Conservation (phyloP, 1,139 yeast species). For the Kazachstania sp. region DNA sequence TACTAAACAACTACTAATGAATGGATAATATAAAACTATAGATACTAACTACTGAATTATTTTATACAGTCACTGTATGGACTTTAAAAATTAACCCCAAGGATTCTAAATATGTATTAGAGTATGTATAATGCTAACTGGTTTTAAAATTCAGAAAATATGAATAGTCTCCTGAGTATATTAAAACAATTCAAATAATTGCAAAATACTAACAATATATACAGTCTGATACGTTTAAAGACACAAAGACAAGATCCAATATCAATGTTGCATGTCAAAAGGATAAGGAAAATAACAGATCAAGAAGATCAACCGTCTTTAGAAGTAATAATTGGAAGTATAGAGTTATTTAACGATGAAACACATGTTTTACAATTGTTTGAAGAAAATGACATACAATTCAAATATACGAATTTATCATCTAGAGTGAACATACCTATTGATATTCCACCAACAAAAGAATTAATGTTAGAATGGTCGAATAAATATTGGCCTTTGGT, state of each 20-base stretch:
- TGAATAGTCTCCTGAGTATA: slow-evolving; percentile 1
- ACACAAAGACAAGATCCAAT: slow-evolving; percentile 33
- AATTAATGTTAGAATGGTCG: slow-evolving; percentile 58
- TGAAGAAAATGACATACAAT: slow-evolving; percentile 3
- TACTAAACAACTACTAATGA: no score
- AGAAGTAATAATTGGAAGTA: slow-evolving; percentile 33
- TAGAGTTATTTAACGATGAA: slow-evolving; percentile 13
- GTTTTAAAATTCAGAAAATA: neutral
- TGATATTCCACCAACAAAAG: slow-evolving; percentile 55
- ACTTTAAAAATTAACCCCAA: slow-evolving; percentile 40
- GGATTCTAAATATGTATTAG: slow-evolving; percentile 34
- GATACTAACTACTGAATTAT: neutral
- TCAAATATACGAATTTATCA: slow-evolving; percentile 25
- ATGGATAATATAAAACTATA: neutral
- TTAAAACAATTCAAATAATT: neutral
- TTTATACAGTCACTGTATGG: slow-evolving; percentile 44
- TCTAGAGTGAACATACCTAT: slow-evolving; percentile 37
- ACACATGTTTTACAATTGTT: slow-evolving; percentile 14
- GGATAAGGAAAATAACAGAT: slow-evolving; percentile 30
- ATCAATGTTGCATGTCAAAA: slow-evolving; percentile 37
- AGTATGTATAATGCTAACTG: slow-evolving; percentile 12
- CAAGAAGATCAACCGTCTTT: slow-evolving; percentile 16
- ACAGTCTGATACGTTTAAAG: slow-evolving; percentile 20
- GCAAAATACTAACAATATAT: slow-evolving; percentile 12
- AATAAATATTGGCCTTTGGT: slow-evolving; percentile 70